Evolutionary conservation across 2,329 filamentous ascomycete species (phyloP).

Genomic region (Fusarium cicatricum): DNA sequence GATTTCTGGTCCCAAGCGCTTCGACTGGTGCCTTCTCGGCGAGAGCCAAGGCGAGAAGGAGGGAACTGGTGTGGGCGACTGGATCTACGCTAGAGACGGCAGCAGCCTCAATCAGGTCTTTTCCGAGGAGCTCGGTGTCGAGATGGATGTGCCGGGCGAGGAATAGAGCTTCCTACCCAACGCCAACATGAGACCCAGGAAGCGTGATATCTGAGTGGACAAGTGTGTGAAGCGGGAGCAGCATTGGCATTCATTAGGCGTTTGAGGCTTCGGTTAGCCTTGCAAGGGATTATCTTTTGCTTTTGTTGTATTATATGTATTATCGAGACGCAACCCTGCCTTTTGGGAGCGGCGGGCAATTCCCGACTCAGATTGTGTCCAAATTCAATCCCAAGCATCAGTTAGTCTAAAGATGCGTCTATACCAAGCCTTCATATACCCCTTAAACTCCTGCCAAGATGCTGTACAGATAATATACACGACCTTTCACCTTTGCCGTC

Average conservation of each 20-base stretch:
- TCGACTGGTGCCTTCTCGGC: constrained; percentile 82
- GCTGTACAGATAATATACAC: constrained; percentile 23
- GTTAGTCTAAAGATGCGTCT: neutral
- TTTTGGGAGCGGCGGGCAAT: constrained; percentile 2
- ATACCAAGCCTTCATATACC: neutral
- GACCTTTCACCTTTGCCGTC: neutral
- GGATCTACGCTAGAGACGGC: constrained; percentile 91
- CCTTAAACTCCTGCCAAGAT: neutral
- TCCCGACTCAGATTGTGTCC: constrained; percentile 27
- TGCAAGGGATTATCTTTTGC: constrained; percentile 9
- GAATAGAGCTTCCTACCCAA: constrained; percentile 41
- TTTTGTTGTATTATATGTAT: constrained; percentile 33
- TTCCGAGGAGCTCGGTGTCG: constrained; percentile 77
- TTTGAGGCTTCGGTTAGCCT: constrained; percentile 27
- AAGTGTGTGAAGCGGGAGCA: constrained; percentile 5
- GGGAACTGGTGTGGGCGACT: constrained; percentile 75
- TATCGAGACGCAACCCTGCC: constrained; percentile 8
- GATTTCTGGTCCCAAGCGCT: constrained; percentile 89
- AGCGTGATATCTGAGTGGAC: constrained; percentile 6
- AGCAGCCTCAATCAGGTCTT: constrained; percentile 77
- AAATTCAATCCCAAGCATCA: constrained; percentile 5
- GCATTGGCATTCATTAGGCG: constrained; percentile 30
- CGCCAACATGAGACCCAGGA: constrained; percentile 19
- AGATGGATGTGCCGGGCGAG: constrained; percentile 52
- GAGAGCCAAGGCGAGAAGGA: constrained; percentile 80